Base-by-base conservation (phyloP, 345 rosid genomes). In the Fremontodendron californicum region DNA sequence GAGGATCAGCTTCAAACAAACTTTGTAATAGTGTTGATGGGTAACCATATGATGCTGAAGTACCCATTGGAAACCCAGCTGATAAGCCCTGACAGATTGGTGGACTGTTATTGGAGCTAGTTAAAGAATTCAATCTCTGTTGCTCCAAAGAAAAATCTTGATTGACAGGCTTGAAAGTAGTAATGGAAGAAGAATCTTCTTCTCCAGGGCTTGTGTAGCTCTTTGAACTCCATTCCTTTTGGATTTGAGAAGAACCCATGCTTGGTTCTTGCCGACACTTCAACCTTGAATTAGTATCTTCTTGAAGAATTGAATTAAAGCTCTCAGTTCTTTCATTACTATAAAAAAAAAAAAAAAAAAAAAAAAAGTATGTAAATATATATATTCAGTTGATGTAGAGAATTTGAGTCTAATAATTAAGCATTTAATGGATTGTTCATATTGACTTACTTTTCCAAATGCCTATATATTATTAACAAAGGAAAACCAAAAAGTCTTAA, bases 231-330 rank as follows among this genome's bases (percentile, higher is more conserved):
- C 89, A 86, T 0, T 84, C 87, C 70, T 84, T 86, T 51, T 82
- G 84, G 77, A 81, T 71, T 71, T 81, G 85, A 21, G 65, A 78
- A 54, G 31, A 74, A 31, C 80, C 88, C 57, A 79, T 71, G n/a
- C 9, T n/a, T 61, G n/a, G 13, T 31, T 61, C 66, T 61, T 29
- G 66, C 10, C n/a, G n/a, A 31, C 66, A 27, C 78, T 45, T 80
- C 52, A 80, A n/a, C 69, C 79, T 86, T 55, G 89, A 84, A 81
- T 71, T 89, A 79, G 87, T 84, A 72, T 88, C 89, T 80, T 86
- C 92, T 84, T 85, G 89, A 78, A 85, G 52, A 76, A 81, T 55
- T 25, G 86, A 81, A 42, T 79, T 80, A 48, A 69, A 85, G 54
- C 71, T 68, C 68, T 84, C 86, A 8, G 61, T 68, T 79, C 84